These are phyloP conservation scores for Penicillium lagena DNA, from an alignment of 495 filamentous ascomycete genomes.

Conservation along the genomic window DNA sequence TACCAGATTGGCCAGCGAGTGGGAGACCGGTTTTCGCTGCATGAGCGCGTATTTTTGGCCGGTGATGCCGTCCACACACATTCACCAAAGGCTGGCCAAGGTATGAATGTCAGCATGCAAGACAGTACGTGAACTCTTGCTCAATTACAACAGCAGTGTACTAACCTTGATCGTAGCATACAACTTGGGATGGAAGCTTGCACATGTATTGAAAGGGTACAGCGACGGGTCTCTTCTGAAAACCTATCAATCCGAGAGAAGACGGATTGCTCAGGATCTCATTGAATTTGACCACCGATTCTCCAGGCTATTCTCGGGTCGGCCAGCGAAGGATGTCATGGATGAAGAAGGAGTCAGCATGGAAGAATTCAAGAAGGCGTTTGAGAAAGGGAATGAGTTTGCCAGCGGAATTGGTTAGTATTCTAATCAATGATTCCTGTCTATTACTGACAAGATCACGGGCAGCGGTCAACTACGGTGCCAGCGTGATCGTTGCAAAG, in stretches of 20 bases:
- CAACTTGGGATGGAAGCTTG: constrained; percentile 73
- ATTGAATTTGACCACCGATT: constrained; percentile 59
- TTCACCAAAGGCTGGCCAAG: constrained; percentile 67
- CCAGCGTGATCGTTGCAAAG: constrained; percentile 28
- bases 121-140: constrained; percentile 25
- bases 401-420: constrained; percentile 29
- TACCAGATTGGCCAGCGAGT: constrained; percentile 62
- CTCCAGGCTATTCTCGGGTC: constrained; percentile 41
- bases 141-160: too few relatives aligned
- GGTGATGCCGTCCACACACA: constrained; percentile 54
- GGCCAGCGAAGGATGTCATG: constrained; percentile 24
- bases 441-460: too few relatives aligned
- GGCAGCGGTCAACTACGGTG: constrained; percentile 27
- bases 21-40: constrained; percentile 48
- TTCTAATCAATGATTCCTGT: neutral
- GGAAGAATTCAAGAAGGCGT: constrained; percentile 41
- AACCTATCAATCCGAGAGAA: constrained; percentile 60
- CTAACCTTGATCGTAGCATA: constrained; percentile 36
- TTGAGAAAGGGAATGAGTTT: constrained; percentile 31
- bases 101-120: constrained; percentile 68
- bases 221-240: constrained; percentile 44
- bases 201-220: constrained; percentile 50
- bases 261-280: constrained; percentile 56
- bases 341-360: constrained; percentile 40
- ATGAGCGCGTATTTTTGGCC: constrained; percentile 60